Evolutionary conservation across 208 protist species (phyloP), one percentile per base, ranked within the genome.

Genomic region (Herpetomonas samuelpessoai): DNA sequence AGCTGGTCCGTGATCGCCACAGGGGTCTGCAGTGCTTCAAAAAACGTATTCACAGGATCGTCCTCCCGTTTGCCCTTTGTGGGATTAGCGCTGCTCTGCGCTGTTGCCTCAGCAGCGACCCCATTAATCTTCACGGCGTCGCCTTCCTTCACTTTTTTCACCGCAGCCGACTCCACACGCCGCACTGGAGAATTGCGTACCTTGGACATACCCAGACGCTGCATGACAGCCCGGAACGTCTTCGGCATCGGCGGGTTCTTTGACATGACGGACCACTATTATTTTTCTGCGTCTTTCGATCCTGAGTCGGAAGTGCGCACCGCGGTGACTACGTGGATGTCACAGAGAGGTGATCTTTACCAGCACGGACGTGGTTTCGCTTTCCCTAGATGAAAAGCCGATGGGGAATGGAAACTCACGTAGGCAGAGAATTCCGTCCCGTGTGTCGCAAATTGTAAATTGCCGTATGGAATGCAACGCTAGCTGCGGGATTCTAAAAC

Each of bases 101-200:
- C 35, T 41, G 35, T 41, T 41, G 35, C 35, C 9, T 14, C 35
- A 41, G 6, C 6, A 41, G 35, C 19, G 45, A 46, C 44, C 56
- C 62, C 21, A 79, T 68, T n/a, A 35, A 53, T 65, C 24, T 62
- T 62, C 63, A 58, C 14, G 64, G 74, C 14, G 65, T 65, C 29
- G 61, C 71, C 22, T 67, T 76, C 10, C 72, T 48, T 16, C 58
- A 62, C 26, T 54, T 68, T 22, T n/a, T 55, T 10, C 28, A 55
- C 28, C 4, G 49, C 49, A 10, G 49, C 49, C 24, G 10, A 7
- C 14, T 39, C 27, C 3, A 55, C 24, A 25, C 28, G 49, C 9
- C 28, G 24, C 9, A n/a, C 49, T 12, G 49, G 49, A 4, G 49
- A 39, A n/a, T 55, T 55, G 22, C 25, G 25, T 7, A 55, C 19